phyloP scores from a whole-genome alignment of 2,329 filamentous ascomycete species.

The Paradendryphiella salina region DNA sequence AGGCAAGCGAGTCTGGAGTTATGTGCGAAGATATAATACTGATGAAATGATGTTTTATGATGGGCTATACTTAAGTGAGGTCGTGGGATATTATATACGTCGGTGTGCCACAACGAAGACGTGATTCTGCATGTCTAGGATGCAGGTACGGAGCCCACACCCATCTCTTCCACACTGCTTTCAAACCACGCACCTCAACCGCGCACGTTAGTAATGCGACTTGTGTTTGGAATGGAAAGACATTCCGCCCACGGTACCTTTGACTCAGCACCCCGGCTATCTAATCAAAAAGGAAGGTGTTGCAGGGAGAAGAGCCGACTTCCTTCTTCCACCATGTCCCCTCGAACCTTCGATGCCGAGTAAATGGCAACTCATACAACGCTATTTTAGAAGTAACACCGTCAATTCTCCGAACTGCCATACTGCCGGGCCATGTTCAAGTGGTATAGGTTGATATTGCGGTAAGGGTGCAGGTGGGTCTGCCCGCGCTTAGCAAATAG shows the following conservation, averaged over 20 bases:
- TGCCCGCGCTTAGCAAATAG: constrained; percentile 5
- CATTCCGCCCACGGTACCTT: neutral
- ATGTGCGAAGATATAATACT: neutral
- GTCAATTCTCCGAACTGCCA: neutral
- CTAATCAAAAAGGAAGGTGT: neutral
- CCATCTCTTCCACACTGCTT: constrained; percentile 4
- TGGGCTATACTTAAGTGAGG: neutral
- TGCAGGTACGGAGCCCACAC: constrained; percentile 12
- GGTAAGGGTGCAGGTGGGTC: neutral
- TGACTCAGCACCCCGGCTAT: neutral
- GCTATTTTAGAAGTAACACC: neutral
- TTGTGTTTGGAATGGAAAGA: neutral
- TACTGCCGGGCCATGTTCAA: neutral
- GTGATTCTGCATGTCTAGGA: constrained; percentile 10
- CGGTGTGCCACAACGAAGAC: constrained; percentile 6
- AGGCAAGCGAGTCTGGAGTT: neutral
- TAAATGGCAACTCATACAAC: neutral
- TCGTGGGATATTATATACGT: constrained; percentile 10
- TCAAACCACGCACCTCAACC: neutral
- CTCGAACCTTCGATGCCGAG: neutral
- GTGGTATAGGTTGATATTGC: neutral
- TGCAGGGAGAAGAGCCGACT: neutral
- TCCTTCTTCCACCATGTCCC: neutral
- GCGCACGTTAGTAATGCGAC: constrained; percentile 2
- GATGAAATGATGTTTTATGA: neutral